phyloP scores from a whole-genome alignment of 805 yeast species.

The Saccharomycopsis fibuligera region DNA sequence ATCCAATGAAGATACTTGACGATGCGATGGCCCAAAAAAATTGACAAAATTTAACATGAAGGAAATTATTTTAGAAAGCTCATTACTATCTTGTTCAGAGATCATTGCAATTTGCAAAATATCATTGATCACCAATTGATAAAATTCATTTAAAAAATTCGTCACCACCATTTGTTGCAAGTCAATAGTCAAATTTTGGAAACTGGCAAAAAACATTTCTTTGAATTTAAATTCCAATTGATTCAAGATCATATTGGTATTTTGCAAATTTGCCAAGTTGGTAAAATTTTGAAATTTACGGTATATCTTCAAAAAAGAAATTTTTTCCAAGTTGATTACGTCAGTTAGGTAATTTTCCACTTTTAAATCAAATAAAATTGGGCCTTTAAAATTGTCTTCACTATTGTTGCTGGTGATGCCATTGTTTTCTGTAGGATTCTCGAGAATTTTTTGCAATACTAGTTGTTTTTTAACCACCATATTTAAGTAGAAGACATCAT shows the following conservation, averaged over 20 bases:
- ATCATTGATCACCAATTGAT: conserved; percentile 20
- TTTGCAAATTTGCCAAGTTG: conserved; percentile 3
- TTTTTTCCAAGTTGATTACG: conserved; percentile 17
- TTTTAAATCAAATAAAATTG: conserved; percentile 12
- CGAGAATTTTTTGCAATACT: not conserved
- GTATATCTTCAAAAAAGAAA: conserved; percentile 19
- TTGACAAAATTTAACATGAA: conserved; percentile 13
- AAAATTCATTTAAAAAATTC: conserved; percentile 20
- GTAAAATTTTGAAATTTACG: conserved; percentile 17
- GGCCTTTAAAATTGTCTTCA: not conserved
- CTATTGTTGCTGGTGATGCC: too few relatives aligned
- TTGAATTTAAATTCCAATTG: conserved; percentile 22
- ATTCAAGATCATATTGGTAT: conserved; percentile 9
- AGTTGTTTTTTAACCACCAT: conserved; percentile 9
- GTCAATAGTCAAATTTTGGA: conserved; percentile 11
- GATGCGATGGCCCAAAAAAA: conserved; percentile 3
- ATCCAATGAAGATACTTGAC: not conserved
- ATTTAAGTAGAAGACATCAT: conserved; percentile 20
- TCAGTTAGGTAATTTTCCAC: conserved; percentile 19
- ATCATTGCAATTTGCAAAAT: conserved; percentile 14
- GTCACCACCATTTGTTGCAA: conserved; percentile 14
- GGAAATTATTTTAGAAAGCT: conserved; percentile 13
- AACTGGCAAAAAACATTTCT: conserved; percentile 21
- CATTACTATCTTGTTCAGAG: conserved; percentile 17
- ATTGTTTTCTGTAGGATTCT: not conserved